A percentile compares a stretch with the other conserved stretches of the same genome.
Conservation (phyloP, 805 yeast genomes). For the Teunomyces panamensis region DNA sequence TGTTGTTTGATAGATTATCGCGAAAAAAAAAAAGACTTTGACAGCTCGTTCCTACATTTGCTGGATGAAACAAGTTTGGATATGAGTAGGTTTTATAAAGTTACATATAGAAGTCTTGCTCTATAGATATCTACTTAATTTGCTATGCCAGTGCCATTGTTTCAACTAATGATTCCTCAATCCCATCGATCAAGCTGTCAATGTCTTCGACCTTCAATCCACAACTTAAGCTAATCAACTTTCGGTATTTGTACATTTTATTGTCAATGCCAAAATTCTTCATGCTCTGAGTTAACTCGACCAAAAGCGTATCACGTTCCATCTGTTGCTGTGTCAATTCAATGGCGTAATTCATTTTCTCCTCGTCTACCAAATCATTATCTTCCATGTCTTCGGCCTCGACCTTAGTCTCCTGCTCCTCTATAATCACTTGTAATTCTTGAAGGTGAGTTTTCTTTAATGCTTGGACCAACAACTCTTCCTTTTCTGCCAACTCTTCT, state of each 20-base stretch:
- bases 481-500: slow-evolving; percentile 13
- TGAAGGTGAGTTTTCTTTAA: slow-evolving; percentile 43
- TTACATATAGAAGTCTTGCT: not conserved
- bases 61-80: no score
- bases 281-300: slow-evolving; percentile 48
- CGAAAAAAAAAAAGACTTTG: not conserved
- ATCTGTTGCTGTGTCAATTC: slow-evolving; percentile 52
- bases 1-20: not conserved
- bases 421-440: slow-evolving; percentile 42
- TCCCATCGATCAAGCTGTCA: slow-evolving; percentile 77
- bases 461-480: slow-evolving; percentile 20
- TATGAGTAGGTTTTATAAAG: not conserved
- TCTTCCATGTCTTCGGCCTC: slow-evolving; percentile 7
- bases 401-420: slow-evolving; percentile 25
- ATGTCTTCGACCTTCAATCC: slow-evolving; percentile 78
- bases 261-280: slow-evolving; percentile 45
- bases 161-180: slow-evolving; percentile 21
- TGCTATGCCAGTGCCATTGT: slow-evolving; percentile 2
- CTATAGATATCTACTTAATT: not conserved
- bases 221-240: slow-evolving; percentile 71
- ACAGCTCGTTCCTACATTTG: not conserved
- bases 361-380: slow-evolving; percentile 9
- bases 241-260: slow-evolving; percentile 72
- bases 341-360: slow-evolving; percentile 12
- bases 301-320: slow-evolving; percentile 40